Base-by-base conservation (phyloP, 345 rosid genomes). In the Citrus australasica region DNA sequence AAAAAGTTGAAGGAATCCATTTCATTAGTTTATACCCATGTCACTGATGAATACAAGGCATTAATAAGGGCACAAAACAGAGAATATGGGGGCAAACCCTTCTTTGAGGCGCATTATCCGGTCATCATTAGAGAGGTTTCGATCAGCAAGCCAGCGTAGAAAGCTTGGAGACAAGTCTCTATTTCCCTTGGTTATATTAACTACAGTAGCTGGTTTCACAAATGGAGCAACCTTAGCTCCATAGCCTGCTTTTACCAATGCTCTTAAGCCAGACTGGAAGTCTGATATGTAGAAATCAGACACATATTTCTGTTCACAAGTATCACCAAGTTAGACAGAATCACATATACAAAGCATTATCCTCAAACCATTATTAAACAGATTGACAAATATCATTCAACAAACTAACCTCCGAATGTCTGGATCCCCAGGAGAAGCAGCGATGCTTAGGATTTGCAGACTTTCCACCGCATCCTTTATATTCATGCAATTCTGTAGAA, bases 271-370 rank as follows among this genome's bases (percentile, higher is more conserved):
- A 13, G 98, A 90, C 33, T 93, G 98, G 66, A 95, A 92, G 81
- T 95, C 98, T 48, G 98, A 95, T 63, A 95, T 82, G 88, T 95
- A 95, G 83, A 95, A 95, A 82, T 95, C 98, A 9, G 95, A 88
- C 76, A 92, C 93, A 77, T 90, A 89, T 76, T 87, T 90, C 98
- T 95, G 93, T 83, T 86, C 83, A 86, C 70, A 73, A 79, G 22
- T 73, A 74, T 59, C 17, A 59, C 62, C 48, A n/a, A 69, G 48
- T 65, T 62, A 51, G 27, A 75, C 51, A 66, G 32, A 6, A 7
- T 27, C 35, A 61, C 25, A 61, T 40, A 48, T 16, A 38, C 69
- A 9, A 69, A 75, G 40, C 51, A 55, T 58, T 25, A 58, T 62
- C 35, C 38, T 42, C 17, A 24, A 73, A 78, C 65, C 22, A 66